Evolutionary conservation across 805 yeast genomes (phyloP), one percentile per base, ranked within the genome.

Genomic region (Sugiyamaella americana): DNA sequence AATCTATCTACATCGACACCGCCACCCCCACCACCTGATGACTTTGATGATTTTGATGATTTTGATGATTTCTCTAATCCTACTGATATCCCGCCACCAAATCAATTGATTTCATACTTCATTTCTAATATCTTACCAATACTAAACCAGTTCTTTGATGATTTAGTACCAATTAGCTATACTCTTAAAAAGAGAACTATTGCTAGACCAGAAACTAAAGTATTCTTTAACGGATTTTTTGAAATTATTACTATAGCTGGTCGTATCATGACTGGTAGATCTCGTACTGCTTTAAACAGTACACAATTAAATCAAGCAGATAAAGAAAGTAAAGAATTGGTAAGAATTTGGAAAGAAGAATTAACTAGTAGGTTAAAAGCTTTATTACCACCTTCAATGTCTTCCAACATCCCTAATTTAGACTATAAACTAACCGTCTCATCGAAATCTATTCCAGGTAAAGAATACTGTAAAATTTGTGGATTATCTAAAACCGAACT

Each of bases 1-100:
- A 26, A 26, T 8, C 11, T 26, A 8, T 8, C 32, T 8, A 26
- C 13, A 26, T 26, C 32, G 32, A 8, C 11, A 26, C 21, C 19
- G 3, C 16, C 26, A 18, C 22, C n/a, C 20, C 32, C 24, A 23
- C 30, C 16, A 22, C n/a, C 5, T 17, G 47, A 22, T 11, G 20
- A 16, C 18, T 10, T 16, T 26, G 22, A 36, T 13, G 22, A 18
- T 22, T 57, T 59, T 29, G 43, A 37, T 29, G 52, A 38, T n/a
- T 53, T 46, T 34, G 43, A 48, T 21, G 24, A 18, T 20, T 29
- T 42, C 24, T 13, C 44, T 6, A 24, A 41, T 8, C 41, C 43
- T 2, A n/a, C 44, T n/a, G 45, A 49, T n/a, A 42, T 47, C 22
- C 65, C 66, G 4, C 59, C 61, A 13, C 64, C 70, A 8, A 64